Percentiles rank a stretch among this genome's conserved stretches.
Evolutionary conservation across 2,329 filamentous ascomycete genomes (phyloP).

Genomic region (Sclerotinia minor): DNA sequence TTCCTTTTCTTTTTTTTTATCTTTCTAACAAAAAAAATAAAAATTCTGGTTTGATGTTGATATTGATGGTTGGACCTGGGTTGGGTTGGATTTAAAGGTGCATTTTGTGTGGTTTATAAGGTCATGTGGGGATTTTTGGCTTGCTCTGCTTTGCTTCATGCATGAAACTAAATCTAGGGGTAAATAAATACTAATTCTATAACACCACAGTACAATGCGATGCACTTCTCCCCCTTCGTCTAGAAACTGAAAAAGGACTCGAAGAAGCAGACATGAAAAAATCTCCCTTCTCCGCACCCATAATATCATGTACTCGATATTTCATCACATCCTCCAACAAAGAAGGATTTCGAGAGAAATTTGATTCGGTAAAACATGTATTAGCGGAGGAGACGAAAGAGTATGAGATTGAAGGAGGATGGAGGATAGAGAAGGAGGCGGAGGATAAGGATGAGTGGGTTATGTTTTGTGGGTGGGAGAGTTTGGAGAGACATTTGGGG

Average conservation of each 20-base stretch:
- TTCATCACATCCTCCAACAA: slow-evolving; percentile 27
- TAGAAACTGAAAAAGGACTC: not conserved
- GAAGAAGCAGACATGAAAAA: slow-evolving; percentile 15
- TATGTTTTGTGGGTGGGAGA: slow-evolving; percentile 30
- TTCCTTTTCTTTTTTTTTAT: not conserved
- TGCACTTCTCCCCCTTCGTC: not conserved
- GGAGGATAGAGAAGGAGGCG: slow-evolving; percentile 32
- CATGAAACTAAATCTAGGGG: too few relatives aligned
- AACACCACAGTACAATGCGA: not conserved
- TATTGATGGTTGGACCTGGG: not conserved
- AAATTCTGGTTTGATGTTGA: too few relatives aligned
- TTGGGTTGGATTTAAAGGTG: too few relatives aligned
- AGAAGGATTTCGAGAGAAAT: slow-evolving; percentile 24
- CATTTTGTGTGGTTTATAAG: not conserved
- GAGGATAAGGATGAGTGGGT: slow-evolving; percentile 31
- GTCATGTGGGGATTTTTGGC: too few relatives aligned
- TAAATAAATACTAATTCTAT: not conserved
- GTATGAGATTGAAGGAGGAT: slow-evolving; percentile 27
- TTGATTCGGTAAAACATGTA: slow-evolving; percentile 21
- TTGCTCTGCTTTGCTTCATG: not conserved
- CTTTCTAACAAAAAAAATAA: too few relatives aligned
- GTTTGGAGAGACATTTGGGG: slow-evolving; percentile 27
- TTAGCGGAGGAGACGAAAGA: slow-evolving; percentile 27
- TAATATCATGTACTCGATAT: slow-evolving; percentile 28
- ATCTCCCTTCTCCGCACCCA: slow-evolving; percentile 25